These are phyloP conservation scores for Dactylellina sp. DNA, from an alignment of 2,329 filamentous ascomycete genomes.

Conservation along the genomic window DNA sequence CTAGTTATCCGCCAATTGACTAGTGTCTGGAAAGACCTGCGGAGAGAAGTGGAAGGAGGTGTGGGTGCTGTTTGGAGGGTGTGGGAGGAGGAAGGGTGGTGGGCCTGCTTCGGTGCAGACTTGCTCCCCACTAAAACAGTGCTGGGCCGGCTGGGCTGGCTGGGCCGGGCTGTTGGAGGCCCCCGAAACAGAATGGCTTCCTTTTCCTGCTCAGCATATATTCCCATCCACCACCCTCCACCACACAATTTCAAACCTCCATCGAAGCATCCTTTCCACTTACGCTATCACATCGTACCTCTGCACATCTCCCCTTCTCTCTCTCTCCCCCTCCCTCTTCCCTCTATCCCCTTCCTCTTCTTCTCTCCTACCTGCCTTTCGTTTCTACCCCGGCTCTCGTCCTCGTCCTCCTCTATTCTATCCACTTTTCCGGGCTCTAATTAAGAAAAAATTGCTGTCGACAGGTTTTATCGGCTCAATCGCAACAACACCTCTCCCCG, in stretches of 20 bases:
- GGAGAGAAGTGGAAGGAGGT: constrained; percentile 13
- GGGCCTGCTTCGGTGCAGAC: background rate
- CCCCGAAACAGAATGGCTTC: background rate
- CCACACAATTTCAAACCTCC: constrained; percentile 6
- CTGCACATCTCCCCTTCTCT: background rate
- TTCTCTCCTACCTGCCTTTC: constrained; percentile 1
- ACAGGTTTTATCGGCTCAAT: constrained; percentile 13
- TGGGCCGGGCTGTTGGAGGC: background rate
- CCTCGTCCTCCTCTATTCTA: constrained; percentile 34
- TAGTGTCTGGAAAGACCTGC: constrained; percentile 18
- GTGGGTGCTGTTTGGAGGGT: constrained; percentile 7
- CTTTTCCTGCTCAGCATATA: constrained; percentile 5
- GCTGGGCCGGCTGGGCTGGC: too few species aligned
- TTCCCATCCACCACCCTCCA: background rate
- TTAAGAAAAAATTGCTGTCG: constrained; percentile 12
- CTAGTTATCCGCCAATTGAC: constrained; percentile 49
- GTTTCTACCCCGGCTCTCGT: constrained; percentile 15
- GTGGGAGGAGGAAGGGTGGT: background rate
- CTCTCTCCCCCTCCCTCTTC: background rate
- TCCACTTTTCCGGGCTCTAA: constrained; percentile 12
- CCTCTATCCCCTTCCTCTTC: constrained; percentile 5
- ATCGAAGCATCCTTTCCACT: constrained; percentile 32
- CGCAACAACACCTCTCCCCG: constrained; percentile 34
- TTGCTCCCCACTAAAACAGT: too few species aligned
- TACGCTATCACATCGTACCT: constrained; percentile 32